Base-by-base conservation (phyloP, 805 yeast genomes). In the Yamadazyma sp. region DNA sequence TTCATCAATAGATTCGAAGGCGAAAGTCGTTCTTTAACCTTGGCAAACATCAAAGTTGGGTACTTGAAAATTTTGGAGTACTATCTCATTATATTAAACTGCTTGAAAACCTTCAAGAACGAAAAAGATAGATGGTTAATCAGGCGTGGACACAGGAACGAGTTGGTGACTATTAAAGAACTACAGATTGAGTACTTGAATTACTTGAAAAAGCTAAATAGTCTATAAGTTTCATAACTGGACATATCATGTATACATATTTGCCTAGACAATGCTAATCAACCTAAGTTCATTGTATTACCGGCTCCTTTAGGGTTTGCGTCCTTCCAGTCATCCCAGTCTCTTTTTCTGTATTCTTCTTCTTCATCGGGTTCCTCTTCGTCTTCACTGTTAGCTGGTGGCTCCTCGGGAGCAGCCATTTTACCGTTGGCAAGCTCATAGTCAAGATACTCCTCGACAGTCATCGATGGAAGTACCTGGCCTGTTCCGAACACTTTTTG, bases 321-420 rank as follows among this genome's bases (percentile, higher is more conserved):
- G 45, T 93, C 99, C 31, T 80, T 80, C 70, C 91, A 93, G 44
- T 85, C 95, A 61, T 93, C 99, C 98, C 98, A 93, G 28, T 77
- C 74, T 40, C 99, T 72, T 39, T 82, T 78, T 53, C 84, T 80
- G 49, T 82, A 75, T 4, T 95, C 77, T 44, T 84, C 88, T 40
- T 82, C 88, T 38, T 78, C 80, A 19, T 55, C 62, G 12, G 47
- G 45, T 14, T 62, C 67, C 27, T 73, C 75, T 4, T 68, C 70
- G 42, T 37, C 61, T 38, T 48, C 67, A 55, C 36, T 64, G 46
- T 35, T 54, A 49, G 38, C 63, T 57, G 42, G 63, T 35, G 53
- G 66, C 54, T 59, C 80, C 54, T 60, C 78, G 5, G 46, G 44
- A 55, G 52, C 67, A 26, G 77, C 68, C 71, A 90, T 84, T 39